These are phyloP conservation scores for Eustoma russellianum DNA, from an alignment of 257 asterid genomes.

Conservation along the genomic window DNA sequence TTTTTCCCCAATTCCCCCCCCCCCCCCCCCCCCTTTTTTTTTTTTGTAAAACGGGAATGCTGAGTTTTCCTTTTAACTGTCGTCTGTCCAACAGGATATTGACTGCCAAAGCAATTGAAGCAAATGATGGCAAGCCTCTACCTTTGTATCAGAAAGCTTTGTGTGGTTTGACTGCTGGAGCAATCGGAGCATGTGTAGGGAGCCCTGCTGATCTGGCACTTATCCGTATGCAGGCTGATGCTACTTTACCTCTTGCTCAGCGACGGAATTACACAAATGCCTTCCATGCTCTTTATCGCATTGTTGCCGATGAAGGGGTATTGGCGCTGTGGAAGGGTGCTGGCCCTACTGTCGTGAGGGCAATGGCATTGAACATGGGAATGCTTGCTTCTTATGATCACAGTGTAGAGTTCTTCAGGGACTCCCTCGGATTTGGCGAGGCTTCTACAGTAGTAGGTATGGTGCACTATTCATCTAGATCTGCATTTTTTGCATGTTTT, in stretches of 20 bases:
- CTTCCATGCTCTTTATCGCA: constrained; percentile 76
- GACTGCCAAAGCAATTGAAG: constrained; percentile 82
- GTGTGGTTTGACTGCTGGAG: constrained; percentile 97
- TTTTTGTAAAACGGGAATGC: no score
- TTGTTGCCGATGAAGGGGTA: constrained; percentile 72
- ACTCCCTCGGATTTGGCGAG: constrained; percentile 66
- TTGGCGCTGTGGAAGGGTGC: constrained; percentile 98
- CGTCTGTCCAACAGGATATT: constrained; percentile 36
- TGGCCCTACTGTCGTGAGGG: constrained; percentile 97
- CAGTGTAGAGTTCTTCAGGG: constrained; percentile 70
- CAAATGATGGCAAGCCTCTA: constrained; percentile 84
- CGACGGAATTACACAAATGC: constrained; percentile 83
- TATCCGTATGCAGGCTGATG: constrained; percentile 98
- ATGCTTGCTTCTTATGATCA: constrained; percentile 98
- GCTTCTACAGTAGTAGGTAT: constrained; percentile 67
- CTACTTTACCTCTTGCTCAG: constrained; percentile 78
- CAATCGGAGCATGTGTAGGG: constrained; percentile 85
- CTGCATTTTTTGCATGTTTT: no score
- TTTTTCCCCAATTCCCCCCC: no score
- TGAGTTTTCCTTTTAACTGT: background rate
- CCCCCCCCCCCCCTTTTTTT: no score
- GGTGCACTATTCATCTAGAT: constrained; percentile 6
- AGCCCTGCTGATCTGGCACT: constrained; percentile 97
- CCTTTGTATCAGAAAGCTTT: constrained; percentile 92
- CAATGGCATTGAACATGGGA: constrained; percentile 99